Base-by-base conservation (phyloP, 176 grass and related monocot species). In the Juncus inflexus region DNA sequence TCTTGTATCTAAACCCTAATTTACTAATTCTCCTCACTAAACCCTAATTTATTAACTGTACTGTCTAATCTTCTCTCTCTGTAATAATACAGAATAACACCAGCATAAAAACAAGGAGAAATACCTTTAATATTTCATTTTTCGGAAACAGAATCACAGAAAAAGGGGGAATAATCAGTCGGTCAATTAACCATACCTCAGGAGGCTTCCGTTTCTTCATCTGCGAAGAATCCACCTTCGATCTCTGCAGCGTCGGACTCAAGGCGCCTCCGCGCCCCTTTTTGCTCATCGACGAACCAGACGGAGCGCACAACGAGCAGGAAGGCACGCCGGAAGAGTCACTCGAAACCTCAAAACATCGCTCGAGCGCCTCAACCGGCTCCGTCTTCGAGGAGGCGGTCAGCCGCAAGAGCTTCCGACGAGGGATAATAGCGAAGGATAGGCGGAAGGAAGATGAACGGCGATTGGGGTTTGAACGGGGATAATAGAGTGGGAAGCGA, bases 141-240 rank as follows among this genome's bases (percentile, higher is more conserved):
- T 0, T 54, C 0, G 3, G 6, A 57, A 65, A 36, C 55, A 56
- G 41, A 55, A 47, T 13, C 36, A 12, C 13, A 50, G 58, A 55
- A 42, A 10, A 41, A 43, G 60, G 13, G 35, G 16, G 2, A 3
- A 42, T 11, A 65, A 40, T 65, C 19, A 50, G n/a, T 9, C 19
- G 36, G 35, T 3, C 7, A 58, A 58, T 54, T 61, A n/a, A 4
- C 49, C 15, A 28, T 80, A 99, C 94, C 88, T 99, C 88, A 15
- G 88, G 83, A 55, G 64, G 78, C 45, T 76, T 79, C 68, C 76
- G 80, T 76, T 66, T 92, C 10, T 76, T 76, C 9, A 73, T 70
- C 68, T 84, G 77, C 10, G 75, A 83, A 3, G 81, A 66, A 42
- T 86, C 82, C n/a, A 86, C 75, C 88, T 99, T 86, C 35, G 91